Conservation (phyloP, 2,329 filamentous ascomycete genomes). For the Monilinia fructicola region DNA sequence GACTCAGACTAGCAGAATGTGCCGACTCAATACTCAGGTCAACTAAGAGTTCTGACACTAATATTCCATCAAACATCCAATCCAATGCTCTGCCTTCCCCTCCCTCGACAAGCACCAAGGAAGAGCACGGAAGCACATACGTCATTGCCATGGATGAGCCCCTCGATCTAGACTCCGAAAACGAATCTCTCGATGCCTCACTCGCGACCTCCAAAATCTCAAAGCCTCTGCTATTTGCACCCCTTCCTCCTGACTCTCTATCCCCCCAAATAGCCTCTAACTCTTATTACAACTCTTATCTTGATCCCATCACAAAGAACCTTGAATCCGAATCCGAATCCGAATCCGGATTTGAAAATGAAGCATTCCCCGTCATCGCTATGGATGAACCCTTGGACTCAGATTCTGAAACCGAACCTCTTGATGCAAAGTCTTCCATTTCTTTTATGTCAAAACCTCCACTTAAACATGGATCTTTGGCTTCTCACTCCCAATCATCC, state of each 20-base stretch:
- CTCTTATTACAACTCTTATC: neutral
- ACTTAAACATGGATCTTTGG: neutral
- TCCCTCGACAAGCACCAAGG: neutral
- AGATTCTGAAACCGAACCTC: neutral
- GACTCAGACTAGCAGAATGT: neutral
- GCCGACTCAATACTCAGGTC: too few species aligned
- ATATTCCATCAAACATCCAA: neutral
- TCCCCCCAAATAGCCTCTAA: neutral
- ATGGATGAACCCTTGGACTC: conserved; percentile 1
- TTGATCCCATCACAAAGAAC: too few species aligned
- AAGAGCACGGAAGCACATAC: neutral
- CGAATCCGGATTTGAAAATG: neutral
- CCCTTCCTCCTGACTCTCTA: too few species aligned
- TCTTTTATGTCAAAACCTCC: neutral
- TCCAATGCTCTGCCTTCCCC: too few species aligned
- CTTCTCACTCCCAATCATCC: neutral
- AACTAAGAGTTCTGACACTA: neutral
- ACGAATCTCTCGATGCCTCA: neutral
- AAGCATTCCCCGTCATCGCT: neutral
- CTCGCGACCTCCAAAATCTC: neutral
- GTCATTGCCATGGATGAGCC: conserved; percentile 6
- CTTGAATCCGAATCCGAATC: neutral
- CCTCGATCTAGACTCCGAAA: neutral
- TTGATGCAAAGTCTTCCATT: too few species aligned
- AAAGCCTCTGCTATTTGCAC: neutral